Conservation (phyloP, 495 filamentous ascomycete genomes). For the Rhypophila decipiens region DNA sequence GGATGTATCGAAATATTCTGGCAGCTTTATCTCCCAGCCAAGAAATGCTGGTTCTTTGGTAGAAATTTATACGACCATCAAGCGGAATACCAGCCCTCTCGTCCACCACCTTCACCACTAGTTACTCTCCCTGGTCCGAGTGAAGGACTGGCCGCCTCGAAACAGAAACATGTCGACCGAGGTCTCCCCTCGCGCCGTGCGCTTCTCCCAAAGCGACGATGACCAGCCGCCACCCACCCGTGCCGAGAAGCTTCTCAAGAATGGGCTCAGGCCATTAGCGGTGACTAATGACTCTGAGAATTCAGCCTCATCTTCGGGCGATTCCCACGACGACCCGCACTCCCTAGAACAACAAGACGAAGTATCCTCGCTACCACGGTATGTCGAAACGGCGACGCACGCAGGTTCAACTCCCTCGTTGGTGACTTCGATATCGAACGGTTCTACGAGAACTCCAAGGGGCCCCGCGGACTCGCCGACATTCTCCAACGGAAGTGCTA, state of each 20-base stretch:
- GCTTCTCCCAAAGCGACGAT: constrained; percentile 42
- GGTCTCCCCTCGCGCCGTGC: constrained; percentile 44
- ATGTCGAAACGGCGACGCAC: constrained; percentile 27
- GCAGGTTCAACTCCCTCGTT: constrained; percentile 30
- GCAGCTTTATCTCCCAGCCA: background rate
- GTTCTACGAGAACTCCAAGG: constrained; percentile 28
- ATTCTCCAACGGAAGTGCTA: constrained; percentile 20
- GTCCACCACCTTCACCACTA: too few species aligned
- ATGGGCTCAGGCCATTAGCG: constrained; percentile 37
- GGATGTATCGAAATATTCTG: background rate
- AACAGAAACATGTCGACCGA: constrained; percentile 36
- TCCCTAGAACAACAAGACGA: constrained; percentile 42
- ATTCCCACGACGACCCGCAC: constrained; percentile 44
- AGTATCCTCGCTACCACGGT: constrained; percentile 35
- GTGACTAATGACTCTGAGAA: constrained; percentile 56
- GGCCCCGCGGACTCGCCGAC: constrained; percentile 10
- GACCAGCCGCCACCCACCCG: constrained; percentile 18
- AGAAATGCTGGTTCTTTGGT: background rate
- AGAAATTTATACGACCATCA: too few species aligned
- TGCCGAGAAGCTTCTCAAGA: constrained; percentile 32
- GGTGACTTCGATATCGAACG: constrained; percentile 18
- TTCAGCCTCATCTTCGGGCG: constrained; percentile 58
- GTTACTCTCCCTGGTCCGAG: too few species aligned
- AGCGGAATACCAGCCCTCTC: too few species aligned
- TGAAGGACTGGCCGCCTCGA: too few species aligned